Percentiles rank a stretch among this genome's conserved stretches.
Evolutionary conservation across 208 protist species (phyloP).

Genomic region (Leishmania guyanensis): DNA sequence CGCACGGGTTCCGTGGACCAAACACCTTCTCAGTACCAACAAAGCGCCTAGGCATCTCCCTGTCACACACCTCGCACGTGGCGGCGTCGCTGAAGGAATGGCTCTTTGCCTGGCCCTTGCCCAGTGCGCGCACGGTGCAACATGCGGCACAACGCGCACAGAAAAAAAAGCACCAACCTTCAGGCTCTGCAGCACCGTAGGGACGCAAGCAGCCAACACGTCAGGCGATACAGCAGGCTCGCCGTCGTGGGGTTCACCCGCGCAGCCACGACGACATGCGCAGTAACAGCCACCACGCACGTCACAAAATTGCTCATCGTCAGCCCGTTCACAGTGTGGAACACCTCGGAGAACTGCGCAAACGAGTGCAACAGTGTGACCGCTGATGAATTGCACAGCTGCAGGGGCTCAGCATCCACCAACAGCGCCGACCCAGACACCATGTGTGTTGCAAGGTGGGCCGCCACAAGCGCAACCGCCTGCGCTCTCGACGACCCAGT

Average conservation of each 20-base stretch:
- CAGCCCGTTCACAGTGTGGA: slow-evolving; percentile 55
- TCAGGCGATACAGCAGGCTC: slow-evolving; percentile 29
- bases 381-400: slow-evolving; percentile 43
- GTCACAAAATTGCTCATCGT: slow-evolving; percentile 56
- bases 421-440: slow-evolving; percentile 2
- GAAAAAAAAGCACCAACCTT: slow-evolving; percentile 55
- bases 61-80: background rate
- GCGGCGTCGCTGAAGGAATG: background rate
- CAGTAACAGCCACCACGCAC: slow-evolving; percentile 34
- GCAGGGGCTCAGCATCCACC: slow-evolving; percentile 1
- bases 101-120: background rate
- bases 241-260: slow-evolving; percentile 37
- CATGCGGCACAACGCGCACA: slow-evolving; percentile 33
- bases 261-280: slow-evolving; percentile 40
- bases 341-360: slow-evolving; percentile 60
- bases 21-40: background rate
- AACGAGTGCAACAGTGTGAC: slow-evolving; percentile 37
- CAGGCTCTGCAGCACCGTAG: slow-evolving; percentile 49
- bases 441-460: slow-evolving; percentile 40
- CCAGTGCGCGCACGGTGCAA: background rate
- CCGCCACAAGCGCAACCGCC: slow-evolving; percentile 37
- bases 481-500: slow-evolving; percentile 1
- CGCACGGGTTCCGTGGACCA: background rate
- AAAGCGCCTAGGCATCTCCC: background rate
- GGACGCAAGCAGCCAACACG: slow-evolving; percentile 27